Evolutionary conservation across 1,139 yeast species (phyloP).

Genomic region (Torulaspora pretoriensis): DNA sequence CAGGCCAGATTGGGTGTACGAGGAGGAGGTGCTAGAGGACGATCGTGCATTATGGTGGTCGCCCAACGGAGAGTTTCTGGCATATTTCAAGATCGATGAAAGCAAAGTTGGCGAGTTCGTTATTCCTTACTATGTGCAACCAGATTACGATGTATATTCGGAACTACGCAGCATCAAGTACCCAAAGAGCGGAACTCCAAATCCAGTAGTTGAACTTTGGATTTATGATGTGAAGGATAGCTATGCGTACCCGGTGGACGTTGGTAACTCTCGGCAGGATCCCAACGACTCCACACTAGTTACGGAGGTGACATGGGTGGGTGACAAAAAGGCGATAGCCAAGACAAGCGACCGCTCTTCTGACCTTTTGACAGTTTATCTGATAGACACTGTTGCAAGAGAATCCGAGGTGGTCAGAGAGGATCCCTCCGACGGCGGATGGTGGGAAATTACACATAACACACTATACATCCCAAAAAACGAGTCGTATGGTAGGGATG

Average conservation of each 20-base stretch:
- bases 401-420: conserved; percentile 42
- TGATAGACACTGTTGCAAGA: conserved; percentile 44
- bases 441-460: conserved; percentile 81
- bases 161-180: conserved; percentile 59
- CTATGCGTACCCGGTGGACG: conserved; percentile 42
- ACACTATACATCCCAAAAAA: conserved; percentile 68
- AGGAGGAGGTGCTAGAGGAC: conserved; percentile 76
- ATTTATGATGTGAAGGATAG: conserved; percentile 37
- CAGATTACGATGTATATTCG: conserved; percentile 60
- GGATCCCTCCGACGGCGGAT: conserved; percentile 49
- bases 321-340: conserved; percentile 50
- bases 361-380: conserved; percentile 52
- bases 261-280: conserved; percentile 43
- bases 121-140: conserved; percentile 65
- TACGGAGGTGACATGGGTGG: conserved; percentile 77
- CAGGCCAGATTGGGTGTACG: conserved; percentile 96
- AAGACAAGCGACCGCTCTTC: conserved; percentile 75
- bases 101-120: conserved; percentile 67
- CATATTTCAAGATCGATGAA: conserved; percentile 71
- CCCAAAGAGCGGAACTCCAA: conserved; percentile 87
- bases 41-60: conserved; percentile 89
- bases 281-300: conserved; percentile 40
- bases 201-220: conserved; percentile 59
- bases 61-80: conserved; percentile 59
- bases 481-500: conserved; percentile 36